Evolutionary conservation across 2,329 filamentous ascomycete species (phyloP), one percentile per base, ranked within the genome.

Genomic region (Thyridium curvatum): DNA sequence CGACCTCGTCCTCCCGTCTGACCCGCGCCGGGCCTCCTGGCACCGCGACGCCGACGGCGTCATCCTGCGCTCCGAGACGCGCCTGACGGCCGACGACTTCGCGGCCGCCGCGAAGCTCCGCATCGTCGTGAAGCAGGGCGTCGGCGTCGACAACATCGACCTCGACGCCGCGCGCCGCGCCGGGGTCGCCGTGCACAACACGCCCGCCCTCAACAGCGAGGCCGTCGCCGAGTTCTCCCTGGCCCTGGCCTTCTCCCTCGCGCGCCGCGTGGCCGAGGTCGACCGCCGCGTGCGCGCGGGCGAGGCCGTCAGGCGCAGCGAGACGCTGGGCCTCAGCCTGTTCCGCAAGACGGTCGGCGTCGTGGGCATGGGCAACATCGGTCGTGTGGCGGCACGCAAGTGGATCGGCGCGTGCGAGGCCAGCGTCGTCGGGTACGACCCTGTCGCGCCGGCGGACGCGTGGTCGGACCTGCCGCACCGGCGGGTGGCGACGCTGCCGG

Each of bases 321-420:
- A 53, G 6, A 49, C 51, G 8, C 32, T 56, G 18, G 58, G 50
- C 16, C 39, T 52, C 30, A 56, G 51, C 17, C 44, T 59, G 21
- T 52, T 51, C 16, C 43, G 48, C 8, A 62, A 61, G 47, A 54
- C 53, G 0, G 39, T 65, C 8, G 61, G 60, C 3, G 53, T 64
- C n/a, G 41, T 64, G 17, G 60, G 61, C 3, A 60, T 64, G 55
- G 61, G 62, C 4, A 53, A 56, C 39, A 60, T 64, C 28, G 60
- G 61, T 2, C 48, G 46, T 4, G 46, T 43, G 8, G 50, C 61
- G n/a, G 59, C 59, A 2, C 46, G 49, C 32, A 63, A 61, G 28
- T 64, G 58, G 52, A 42, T 46, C 3, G 53, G 52, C 2, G 58
- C 54, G 3, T 57, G 58, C 40, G 46, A 53, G 12, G 51, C 50